Evolutionary conservation across 2,329 filamentous ascomycete genomes (phyloP), one percentile per base, ranked within the genome.

Genomic region (Parafenestella ontariensis): DNA sequence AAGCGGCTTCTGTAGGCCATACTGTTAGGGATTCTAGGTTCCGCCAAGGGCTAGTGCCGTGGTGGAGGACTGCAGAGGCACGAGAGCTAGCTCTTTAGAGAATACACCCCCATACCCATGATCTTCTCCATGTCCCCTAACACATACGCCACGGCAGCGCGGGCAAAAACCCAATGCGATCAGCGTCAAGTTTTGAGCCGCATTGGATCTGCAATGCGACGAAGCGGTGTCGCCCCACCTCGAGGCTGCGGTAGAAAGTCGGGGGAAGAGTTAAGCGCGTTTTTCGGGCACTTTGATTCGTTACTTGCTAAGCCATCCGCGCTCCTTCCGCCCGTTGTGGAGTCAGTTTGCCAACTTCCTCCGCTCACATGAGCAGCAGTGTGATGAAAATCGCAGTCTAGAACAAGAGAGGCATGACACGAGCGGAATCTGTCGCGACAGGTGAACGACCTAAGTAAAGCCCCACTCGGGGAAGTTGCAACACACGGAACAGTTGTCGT

Each of bases 1-100:
- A 20, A 20, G 31, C 52, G 52, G 52, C 52, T 44, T 51, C 52
- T 29, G 45, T 20, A 40, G 6, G 41, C 50, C 45, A 49, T 24
- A 50, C 48, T n/a, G 31, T 37, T 21, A 34, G 26, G 33, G 29
- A 45, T 24, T 18, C 26, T n/a, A n/a, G n/a, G n/a, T 29, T 41
- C 51, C 46, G 33, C 39, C 11, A 24, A 5, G 24, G 24, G 9
- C n/a, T n/a, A n/a, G n/a, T n/a, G n/a, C n/a, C n/a, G n/a, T n/a
- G n/a, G n/a, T n/a, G n/a, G n/a, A n/a, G n/a, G n/a, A n/a, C n/a
- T n/a, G n/a, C n/a, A n/a, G n/a, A n/a, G n/a, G n/a, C n/a, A n/a
- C n/a, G n/a, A n/a, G n/a, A n/a, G n/a, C n/a, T n/a, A n/a, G n/a
- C n/a, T n/a, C n/a, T n/a, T n/a, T n/a, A n/a, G n/a, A n/a, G n/a